Evolutionary conservation across 371 early-diverging fungal genomes (phyloP), one percentile per base, ranked within the genome.

Genomic region (Actinomortierella ambigua): DNA sequence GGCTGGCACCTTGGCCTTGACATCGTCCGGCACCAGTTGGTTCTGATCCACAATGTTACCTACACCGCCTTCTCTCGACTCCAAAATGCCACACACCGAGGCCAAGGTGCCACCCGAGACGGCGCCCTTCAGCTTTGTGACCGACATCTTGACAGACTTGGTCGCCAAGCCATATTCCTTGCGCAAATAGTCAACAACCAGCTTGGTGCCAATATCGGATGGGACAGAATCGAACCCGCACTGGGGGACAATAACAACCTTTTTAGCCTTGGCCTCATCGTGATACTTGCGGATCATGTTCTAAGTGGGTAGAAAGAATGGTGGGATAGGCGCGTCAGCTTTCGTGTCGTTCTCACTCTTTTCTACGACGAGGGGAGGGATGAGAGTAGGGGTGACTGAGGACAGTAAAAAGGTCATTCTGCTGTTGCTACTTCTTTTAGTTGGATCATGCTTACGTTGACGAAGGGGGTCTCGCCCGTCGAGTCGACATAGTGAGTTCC

Each of bases 211-310:
- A 9, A 95, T 66, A 59, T 94, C 94, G 17, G 90, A 84, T 0
- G 94, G 93, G 11, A 98, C 81, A 23, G 93, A 94, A 76, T 98
- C 97, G 78, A 97, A 96, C 0, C 97, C 98, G 77, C 95, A 95
- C 4, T 84, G 78, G 27, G 95, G 90, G 2, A 95, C 90, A 57
- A 97, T 85, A 52, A 86, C 77, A 5, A 91, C 83, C 26, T 84
- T 79, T 27, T 85, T 87, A 29, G 77, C 77, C 39, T 71, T 62
- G 1, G 97, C 96, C 53, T 83, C 61, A 2, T 90, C 81, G 58
- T 91, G 82, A 65, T 89, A 90, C 54, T 83, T 77, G 47, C 85
- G 78, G 60, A 90, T 86, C 58, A 93, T 86, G 2, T 83, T 55
- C 51, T 85, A 80, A 11, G 93, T 85, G 82, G 93, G 95, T 6